Evolutionary conservation across 352 stramenopile genomes (phyloP).

Genomic region (Pilasporangium apinafurcum): DNA sequence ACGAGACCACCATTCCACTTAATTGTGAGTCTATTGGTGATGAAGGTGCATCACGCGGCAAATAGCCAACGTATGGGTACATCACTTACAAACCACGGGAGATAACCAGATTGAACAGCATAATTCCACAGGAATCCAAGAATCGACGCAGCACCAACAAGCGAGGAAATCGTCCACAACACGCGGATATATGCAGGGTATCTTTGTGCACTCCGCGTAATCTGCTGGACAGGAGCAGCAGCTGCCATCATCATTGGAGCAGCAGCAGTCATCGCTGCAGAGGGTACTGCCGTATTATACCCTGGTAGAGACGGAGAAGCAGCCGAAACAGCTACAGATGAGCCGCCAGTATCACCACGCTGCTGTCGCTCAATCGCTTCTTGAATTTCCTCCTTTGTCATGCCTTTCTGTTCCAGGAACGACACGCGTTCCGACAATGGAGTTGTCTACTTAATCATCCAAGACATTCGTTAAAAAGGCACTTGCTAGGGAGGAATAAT

Average conservation of each 20-base stretch:
- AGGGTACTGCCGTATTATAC: background rate
- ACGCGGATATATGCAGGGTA: conserved; percentile 60
- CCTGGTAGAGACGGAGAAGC: background rate
- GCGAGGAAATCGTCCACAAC: conserved; percentile 63
- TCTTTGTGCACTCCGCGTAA: conserved; percentile 16
- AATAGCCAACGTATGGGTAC: no score
- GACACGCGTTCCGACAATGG: conserved; percentile 69
- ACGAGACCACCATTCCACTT: no score
- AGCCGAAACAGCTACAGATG: no score
- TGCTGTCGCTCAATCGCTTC: conserved; percentile 65
- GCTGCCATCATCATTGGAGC: conserved; percentile 46
- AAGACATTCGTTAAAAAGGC: background rate
- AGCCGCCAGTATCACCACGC: conserved; percentile 10
- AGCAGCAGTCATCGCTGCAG: conserved; percentile 9
- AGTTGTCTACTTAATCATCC: conserved; percentile 21
- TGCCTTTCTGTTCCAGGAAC: conserved; percentile 76
- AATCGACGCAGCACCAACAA: conserved; percentile 63
- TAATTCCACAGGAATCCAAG: conserved; percentile 75
- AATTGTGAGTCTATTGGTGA: no score
- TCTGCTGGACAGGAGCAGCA: conserved; percentile 35
- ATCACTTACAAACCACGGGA: conserved; percentile 52
- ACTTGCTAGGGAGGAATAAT: background rate
- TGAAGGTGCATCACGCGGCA: no score
- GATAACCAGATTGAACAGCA: conserved; percentile 56
- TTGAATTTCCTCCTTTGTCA: conserved; percentile 80